These are phyloP conservation scores for Jimgerdemannia flammicorona DNA, from an alignment of 192 early-diverging fungal genomes.

Conservation along the genomic window DNA sequence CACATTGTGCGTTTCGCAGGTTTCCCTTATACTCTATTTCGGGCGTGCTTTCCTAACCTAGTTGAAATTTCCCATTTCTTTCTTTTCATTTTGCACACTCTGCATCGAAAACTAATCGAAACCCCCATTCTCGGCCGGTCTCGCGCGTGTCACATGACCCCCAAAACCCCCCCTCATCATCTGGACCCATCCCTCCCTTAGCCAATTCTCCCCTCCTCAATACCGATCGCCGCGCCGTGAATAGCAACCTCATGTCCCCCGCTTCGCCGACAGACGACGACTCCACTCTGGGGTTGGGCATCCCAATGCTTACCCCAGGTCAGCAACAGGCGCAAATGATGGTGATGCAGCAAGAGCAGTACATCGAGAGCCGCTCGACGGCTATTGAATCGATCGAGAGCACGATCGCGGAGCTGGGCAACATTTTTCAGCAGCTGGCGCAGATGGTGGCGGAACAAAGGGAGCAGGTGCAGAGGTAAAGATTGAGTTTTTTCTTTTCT, in stretches of 20 bases:
- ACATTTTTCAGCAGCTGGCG: constrained; percentile 85
- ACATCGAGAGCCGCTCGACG: constrained; percentile 84
- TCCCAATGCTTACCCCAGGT: constrained; percentile 42
- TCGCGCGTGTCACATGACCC: neutral
- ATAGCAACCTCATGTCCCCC: neutral
- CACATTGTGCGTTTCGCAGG: neutral
- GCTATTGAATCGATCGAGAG: constrained; percentile 96
- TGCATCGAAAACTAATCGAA: neutral
- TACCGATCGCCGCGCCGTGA: constrained; percentile 10
- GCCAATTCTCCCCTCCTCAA: constrained; percentile 58
- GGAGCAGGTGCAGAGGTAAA: constrained; percentile 76
- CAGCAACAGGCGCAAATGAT: constrained; percentile 67
- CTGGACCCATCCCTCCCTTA: constrained; percentile 5
- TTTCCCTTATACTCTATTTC: neutral
- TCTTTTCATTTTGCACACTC: neutral
- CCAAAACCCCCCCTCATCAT: neutral
- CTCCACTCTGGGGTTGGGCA: constrained; percentile 39
- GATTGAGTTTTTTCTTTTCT: neutral
- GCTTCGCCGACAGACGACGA: constrained; percentile 17
- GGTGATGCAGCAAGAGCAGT: constrained; percentile 66
- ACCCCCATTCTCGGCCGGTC: neutral
- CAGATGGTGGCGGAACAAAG: constrained; percentile 83
- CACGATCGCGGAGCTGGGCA: constrained; percentile 93
- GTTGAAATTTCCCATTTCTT: neutral
- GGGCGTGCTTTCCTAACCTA: neutral